phyloP scores from a whole-genome alignment of 768 basidiomycete species.

The Boletus reticulatus region DNA sequence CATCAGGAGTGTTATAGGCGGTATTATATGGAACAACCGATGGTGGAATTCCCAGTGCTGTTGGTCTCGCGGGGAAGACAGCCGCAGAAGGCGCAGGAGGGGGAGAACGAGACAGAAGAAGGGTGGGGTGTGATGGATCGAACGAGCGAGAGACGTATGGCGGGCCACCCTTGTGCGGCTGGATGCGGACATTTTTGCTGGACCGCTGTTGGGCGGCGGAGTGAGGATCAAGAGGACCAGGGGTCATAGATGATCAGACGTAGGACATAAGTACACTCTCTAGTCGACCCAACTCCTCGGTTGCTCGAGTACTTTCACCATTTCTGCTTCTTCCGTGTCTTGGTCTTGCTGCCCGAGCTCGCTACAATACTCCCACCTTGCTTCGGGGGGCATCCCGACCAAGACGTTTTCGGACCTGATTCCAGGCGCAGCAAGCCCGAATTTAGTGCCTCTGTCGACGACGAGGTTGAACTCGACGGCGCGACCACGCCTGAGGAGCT shows the following conservation, averaged over 20 bases:
- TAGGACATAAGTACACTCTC: not conserved
- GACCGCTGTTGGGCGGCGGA: slow-evolving; percentile 38
- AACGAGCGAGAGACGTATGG: slow-evolving; percentile 11
- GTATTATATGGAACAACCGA: slow-evolving; percentile 61
- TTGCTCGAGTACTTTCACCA: slow-evolving; percentile 46
- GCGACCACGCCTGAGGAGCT: slow-evolving; percentile 48
- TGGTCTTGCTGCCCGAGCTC: slow-evolving; percentile 47
- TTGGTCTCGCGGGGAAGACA: slow-evolving; percentile 21
- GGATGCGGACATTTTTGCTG: slow-evolving; percentile 86
- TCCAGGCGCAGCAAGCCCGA: slow-evolving; percentile 59
- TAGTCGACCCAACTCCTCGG: slow-evolving; percentile 18
- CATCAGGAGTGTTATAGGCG: slow-evolving; percentile 75
- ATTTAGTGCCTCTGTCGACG: slow-evolving; percentile 69
- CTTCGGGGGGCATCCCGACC: slow-evolving; percentile 62
- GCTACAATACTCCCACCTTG: slow-evolving; percentile 67
- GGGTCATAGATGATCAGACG: not conserved
- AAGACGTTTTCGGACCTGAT: slow-evolving; percentile 63
- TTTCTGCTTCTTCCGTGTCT: slow-evolving; percentile 48
- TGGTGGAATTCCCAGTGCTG: slow-evolving; percentile 41
- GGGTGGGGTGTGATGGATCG: not conserved
- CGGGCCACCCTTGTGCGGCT: slow-evolving; percentile 69
- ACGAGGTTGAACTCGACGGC: slow-evolving; percentile 65
- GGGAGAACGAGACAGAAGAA: slow-evolving; percentile 13
- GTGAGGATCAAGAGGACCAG: not conserved
- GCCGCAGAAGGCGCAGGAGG: slow-evolving; percentile 16